phyloP scores from a whole-genome alignment of 768 basidiomycete species.

The Agrocybe praecox region DNA sequence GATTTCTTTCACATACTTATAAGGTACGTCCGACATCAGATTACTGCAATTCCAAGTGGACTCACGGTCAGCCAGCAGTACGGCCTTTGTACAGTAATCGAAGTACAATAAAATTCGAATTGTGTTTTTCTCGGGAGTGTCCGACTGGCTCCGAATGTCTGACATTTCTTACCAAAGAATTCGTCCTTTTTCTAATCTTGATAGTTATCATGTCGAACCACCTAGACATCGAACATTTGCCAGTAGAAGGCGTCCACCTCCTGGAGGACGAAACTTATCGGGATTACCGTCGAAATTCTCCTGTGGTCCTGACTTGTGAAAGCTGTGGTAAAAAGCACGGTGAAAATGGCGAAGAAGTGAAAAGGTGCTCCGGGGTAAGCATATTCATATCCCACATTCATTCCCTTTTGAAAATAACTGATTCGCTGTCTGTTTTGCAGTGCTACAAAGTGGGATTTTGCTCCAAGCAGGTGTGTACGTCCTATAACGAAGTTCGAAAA shows the following conservation, averaged over 20 bases:
- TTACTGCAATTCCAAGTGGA: no score
- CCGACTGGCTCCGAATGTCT: no score
- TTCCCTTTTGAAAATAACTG: neutral
- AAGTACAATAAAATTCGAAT: no score
- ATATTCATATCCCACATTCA: neutral
- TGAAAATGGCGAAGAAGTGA: conserved; percentile 1
- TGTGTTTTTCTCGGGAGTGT: no score
- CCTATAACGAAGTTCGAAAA: neutral
- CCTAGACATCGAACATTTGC: conserved; percentile 2
- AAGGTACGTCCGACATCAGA: no score
- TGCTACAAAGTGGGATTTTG: conserved; percentile 9
- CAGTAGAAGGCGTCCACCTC: conserved; percentile 6
- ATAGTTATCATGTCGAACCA: conserved; percentile 6
- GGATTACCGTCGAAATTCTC: neutral
- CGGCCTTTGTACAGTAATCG: no score
- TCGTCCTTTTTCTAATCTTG: no score
- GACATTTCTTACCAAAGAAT: no score
- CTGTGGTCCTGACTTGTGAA: conserved; percentile 5
- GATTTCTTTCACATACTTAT: no score
- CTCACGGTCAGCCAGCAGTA: no score
- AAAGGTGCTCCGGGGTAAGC: conserved; percentile 5
- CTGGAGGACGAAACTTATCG: conserved; percentile 6
- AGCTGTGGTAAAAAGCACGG: conserved; percentile 1
- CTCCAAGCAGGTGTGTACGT: conserved; percentile 1
- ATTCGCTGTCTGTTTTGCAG: neutral